phyloP scores from a whole-genome alignment of 495 filamentous ascomycete species.

The Penicillium psychrofluorescens region DNA sequence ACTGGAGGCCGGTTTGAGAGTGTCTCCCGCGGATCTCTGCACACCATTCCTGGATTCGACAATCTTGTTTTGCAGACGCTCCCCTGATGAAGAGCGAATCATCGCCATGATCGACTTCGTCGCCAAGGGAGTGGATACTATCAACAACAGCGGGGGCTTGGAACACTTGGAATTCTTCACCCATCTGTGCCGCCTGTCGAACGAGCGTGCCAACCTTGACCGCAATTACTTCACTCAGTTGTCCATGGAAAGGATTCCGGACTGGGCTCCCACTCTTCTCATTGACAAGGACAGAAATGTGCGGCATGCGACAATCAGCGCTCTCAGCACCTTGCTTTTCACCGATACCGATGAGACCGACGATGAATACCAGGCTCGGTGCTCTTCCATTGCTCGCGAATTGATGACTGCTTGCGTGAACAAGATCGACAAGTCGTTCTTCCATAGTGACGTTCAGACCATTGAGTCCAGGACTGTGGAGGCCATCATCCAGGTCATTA shows the following conservation, averaged over 20 bases:
- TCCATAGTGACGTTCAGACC: slow-evolving; percentile 12
- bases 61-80: slow-evolving; percentile 39
- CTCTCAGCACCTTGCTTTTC: slow-evolving; percentile 51
- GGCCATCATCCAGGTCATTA: slow-evolving; percentile 30
- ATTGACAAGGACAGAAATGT: slow-evolving; percentile 52
- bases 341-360: slow-evolving; percentile 20
- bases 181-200: slow-evolving; percentile 29
- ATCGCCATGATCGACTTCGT: slow-evolving; percentile 41
- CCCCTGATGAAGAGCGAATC: slow-evolving; percentile 29
- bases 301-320: slow-evolving; percentile 44
- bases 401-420: slow-evolving; percentile 30
- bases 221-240: slow-evolving; percentile 29
- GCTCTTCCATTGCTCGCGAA: slow-evolving; percentile 22
- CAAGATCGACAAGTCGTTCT: slow-evolving; percentile 23
- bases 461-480: slow-evolving; percentile 33
- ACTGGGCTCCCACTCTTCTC: slow-evolving; percentile 64
- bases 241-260: slow-evolving; percentile 47
- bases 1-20: slow-evolving; percentile 44
- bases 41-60: slow-evolving; percentile 47
- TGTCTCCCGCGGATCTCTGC: slow-evolving; percentile 49
- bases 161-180: slow-evolving; percentile 57
- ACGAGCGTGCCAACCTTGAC: slow-evolving; percentile 29
- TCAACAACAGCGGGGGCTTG: slow-evolving; percentile 46
- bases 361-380: slow-evolving; percentile 17
- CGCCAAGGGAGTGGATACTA: slow-evolving; percentile 48